Base-by-base conservation (phyloP, 768 basidiomycete genomes). In the Clathrus columnatus region DNA sequence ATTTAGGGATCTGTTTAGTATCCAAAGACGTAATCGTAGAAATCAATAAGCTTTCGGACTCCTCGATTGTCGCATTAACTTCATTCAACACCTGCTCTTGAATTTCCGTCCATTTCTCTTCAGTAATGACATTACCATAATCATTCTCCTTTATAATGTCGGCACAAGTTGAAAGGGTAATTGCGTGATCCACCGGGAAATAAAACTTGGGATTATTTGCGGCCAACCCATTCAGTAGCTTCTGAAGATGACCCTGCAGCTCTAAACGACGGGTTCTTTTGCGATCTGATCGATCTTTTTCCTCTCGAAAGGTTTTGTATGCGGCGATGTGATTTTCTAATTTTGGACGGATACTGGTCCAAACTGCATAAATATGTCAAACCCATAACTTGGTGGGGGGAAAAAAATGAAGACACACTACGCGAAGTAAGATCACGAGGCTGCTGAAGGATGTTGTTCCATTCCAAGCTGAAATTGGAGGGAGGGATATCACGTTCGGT, bases 361-460 rank as follows among this genome's bases (percentile, higher is more conserved):
- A 55, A 20, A 55, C 54, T 55, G 27, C 14, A 26, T 16, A 20
- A 10, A 36, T 16, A 42, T 29, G 41, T 4, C 23, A 6, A 30
- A 20, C 8, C 7, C 23, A 53, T 47, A 7, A 36, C 4, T 29
- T 0, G 24, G 14, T 20, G 5, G 26, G 20, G 5, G 26, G 20
- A 48, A 29, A 28, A 47, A 47, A 23, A 47, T 14, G 16, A 48
- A 30, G 7, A 55, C 54, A 16, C 10, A 55, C 54, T 55, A 24
- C 24, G 23, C 30, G 54, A 27, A 5, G 54, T 55, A 48, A 55
- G 54, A 23, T 46, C 54, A 16, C 54, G 44, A 48, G 54, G 54
- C 23, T 55, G 54, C 16, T 47, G 14, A n/a, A 48, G 27, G 14
- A 53, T 42, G 16, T 48, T 26, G 30, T 48, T 20, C 54, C 54